phyloP scores from a whole-genome alignment of 139 green algal species.

The Chlamydomonas urium region DNA sequence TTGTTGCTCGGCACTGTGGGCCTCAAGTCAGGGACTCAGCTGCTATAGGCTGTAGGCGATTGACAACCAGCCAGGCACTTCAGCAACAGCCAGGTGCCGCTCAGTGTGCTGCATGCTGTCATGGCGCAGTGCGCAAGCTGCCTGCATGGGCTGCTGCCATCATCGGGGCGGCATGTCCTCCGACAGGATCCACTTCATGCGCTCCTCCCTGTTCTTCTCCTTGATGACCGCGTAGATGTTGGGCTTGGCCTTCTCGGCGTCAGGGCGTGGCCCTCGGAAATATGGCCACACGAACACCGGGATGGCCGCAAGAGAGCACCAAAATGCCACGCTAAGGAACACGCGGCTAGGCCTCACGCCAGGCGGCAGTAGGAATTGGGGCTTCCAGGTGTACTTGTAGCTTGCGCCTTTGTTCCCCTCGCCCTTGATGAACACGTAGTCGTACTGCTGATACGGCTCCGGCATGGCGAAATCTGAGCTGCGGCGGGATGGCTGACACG shows the following conservation, averaged over 20 bases:
- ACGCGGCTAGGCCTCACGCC: constrained; percentile 24
- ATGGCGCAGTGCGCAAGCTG: neutral
- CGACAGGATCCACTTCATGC: constrained; percentile 34
- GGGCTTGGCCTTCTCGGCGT: neutral
- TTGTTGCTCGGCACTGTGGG: neutral
- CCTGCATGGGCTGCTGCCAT: neutral
- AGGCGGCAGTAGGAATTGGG: constrained; percentile 28
- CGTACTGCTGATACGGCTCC: too few relatives aligned
- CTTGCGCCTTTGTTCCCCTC: constrained; percentile 37
- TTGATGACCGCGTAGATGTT: constrained; percentile 18
- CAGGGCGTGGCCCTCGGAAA: neutral
- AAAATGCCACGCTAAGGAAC: constrained; percentile 6
- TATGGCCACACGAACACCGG: constrained; percentile 16
- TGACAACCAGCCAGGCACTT: neutral
- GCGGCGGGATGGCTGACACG: too few relatives aligned
- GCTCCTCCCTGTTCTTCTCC: constrained; percentile 25
- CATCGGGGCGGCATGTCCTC: constrained; percentile 34
- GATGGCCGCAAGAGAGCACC: constrained; percentile 17
- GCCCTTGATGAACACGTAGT: constrained; percentile 28
- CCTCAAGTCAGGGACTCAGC: neutral
- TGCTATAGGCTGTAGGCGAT: neutral
- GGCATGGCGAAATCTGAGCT: too few relatives aligned
- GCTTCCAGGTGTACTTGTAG: constrained; percentile 43
- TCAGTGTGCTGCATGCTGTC: neutral
- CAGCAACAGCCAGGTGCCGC: neutral